These are phyloP conservation scores for Abortiporus biennis DNA, from an alignment of 1,284 basidiomycete genomes.

Conservation along the genomic window DNA sequence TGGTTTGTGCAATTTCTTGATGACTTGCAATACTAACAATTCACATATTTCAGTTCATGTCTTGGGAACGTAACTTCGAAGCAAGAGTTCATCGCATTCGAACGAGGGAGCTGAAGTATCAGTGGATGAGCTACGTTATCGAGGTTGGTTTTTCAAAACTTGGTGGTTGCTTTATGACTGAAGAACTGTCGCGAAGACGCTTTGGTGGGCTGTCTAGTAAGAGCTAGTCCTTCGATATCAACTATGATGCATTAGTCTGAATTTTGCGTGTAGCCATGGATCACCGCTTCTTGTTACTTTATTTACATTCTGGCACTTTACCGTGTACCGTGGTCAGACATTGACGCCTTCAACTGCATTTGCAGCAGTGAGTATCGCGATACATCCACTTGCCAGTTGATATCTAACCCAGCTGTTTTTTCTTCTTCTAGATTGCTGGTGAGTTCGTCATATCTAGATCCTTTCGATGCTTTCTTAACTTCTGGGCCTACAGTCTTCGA, in stretches of 20 bases:
- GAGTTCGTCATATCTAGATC: no score
- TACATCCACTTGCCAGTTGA: no score
- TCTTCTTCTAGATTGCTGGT: conserved; percentile 5
- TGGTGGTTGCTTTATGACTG: background rate
- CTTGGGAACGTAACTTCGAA: conserved; percentile 92
- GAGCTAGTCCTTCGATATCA: conserved; percentile 4
- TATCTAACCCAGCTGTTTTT: no score
- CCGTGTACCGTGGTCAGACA: conserved; percentile 59
- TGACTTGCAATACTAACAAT: background rate
- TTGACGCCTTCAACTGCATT: conserved; percentile 86
- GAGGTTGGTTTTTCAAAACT: conserved; percentile 46
- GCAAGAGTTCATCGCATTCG: conserved; percentile 68
- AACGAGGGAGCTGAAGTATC: conserved; percentile 76
- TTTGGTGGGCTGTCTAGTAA: conserved; percentile 80
- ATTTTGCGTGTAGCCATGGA: conserved; percentile 47
- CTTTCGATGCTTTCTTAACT: background rate
- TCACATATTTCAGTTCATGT: conserved; percentile 58
- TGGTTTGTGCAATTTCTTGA: background rate
- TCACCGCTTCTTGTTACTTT: conserved; percentile 73
- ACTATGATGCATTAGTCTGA: background rate
- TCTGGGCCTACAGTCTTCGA: conserved; percentile 74
- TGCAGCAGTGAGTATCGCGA: conserved; percentile 42
- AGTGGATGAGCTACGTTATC: conserved; percentile 81
- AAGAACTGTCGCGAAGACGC: conserved; percentile 31
- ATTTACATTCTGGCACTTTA: conserved; percentile 80